A percentile compares a stretch with the other conserved stretches of the same genome.
These are phyloP conservation scores for Myxozyma neotropica DNA, from an alignment of 805 yeast species.

Conservation along the genomic window DNA sequence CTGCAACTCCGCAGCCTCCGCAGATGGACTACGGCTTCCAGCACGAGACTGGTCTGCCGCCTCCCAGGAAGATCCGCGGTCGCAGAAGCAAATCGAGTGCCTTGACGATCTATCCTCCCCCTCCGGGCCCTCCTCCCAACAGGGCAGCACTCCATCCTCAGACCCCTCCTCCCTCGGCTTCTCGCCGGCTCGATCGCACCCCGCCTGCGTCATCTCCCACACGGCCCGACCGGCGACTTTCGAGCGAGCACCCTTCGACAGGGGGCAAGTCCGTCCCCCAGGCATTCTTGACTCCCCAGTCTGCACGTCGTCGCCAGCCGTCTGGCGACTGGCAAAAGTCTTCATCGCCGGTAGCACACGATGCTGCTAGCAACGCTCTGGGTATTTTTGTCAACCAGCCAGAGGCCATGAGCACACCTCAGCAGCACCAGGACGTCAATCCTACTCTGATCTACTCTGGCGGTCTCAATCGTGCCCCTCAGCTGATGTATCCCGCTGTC, in stretches of 20 bases:
- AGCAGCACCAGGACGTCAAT: constrained; percentile 16
- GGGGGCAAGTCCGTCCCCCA: constrained; percentile 13
- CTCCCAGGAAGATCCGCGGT: constrained; percentile 8
- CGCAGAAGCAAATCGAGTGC: constrained; percentile 9
- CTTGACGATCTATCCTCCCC: constrained; percentile 20
- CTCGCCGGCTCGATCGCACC: constrained; percentile 4
- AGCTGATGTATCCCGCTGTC: background rate
- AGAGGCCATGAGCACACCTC: background rate
- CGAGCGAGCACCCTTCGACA: background rate
- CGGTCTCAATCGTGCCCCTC: background rate
- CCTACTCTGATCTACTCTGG: constrained; percentile 23
- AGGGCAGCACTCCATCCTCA: constrained; percentile 1
- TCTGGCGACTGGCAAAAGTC: constrained; percentile 10
- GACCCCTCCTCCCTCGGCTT: constrained; percentile 21
- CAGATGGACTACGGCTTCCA: background rate
- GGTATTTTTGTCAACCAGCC: constrained; percentile 25
- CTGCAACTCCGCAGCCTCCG: too few species aligned
- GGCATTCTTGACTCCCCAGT: constrained; percentile 22
- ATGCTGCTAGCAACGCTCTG: constrained; percentile 27
- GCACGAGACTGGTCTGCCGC: background rate
- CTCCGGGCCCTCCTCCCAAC: constrained; percentile 2
- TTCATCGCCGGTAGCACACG: constrained; percentile 10
- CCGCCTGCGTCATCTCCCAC: constrained; percentile 7
- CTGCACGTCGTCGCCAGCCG: constrained; percentile 12
- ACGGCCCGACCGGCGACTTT: background rate